Conservation (phyloP, 164 flowering plant species). For the Taxillus chinensis region DNA sequence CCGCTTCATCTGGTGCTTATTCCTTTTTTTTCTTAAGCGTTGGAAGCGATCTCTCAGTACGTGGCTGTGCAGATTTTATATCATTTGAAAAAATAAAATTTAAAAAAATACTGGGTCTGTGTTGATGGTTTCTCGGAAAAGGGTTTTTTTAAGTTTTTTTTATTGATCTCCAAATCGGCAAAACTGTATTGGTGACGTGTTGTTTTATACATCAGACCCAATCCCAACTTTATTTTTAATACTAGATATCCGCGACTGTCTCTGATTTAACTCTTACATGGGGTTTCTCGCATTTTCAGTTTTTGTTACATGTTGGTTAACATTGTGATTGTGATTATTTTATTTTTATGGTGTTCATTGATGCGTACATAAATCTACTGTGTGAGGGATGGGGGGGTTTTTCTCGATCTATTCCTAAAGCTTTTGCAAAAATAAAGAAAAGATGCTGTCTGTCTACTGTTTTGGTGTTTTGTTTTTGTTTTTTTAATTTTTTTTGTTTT, state of each 20-base stretch:
- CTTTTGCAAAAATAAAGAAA: conserved; percentile 8
- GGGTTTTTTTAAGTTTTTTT: too few relatives aligned
- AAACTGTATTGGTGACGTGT: too few relatives aligned
- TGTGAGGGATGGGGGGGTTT: conserved; percentile 6
- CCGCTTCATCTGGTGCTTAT: too few relatives aligned
- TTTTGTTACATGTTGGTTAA: conserved; percentile 16
- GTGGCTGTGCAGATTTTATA: too few relatives aligned
- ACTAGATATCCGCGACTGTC: conserved; percentile 5
- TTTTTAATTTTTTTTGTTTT: too few relatives aligned
- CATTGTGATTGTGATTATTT: conserved; percentile 15
- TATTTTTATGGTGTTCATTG: conserved; percentile 5
- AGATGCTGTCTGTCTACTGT: conserved; percentile 60
- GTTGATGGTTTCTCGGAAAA: too few relatives aligned
- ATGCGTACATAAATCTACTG: conserved; percentile 6
- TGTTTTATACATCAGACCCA: too few relatives aligned
- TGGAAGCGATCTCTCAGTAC: too few relatives aligned
- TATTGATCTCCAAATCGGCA: too few relatives aligned
- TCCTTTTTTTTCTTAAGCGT: too few relatives aligned
- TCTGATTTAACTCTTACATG: conserved; percentile 11
- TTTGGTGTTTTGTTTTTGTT: conserved; percentile 32
- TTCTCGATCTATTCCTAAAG: conserved; percentile 22
- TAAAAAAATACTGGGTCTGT: too few relatives aligned
- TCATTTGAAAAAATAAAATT: too few relatives aligned
- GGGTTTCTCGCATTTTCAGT: conserved; percentile 22
- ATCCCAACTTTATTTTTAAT: conserved; percentile 1